phyloP scores from a whole-genome alignment of 208 protist genomes.

The Acanthamoeba royreba region DNA sequence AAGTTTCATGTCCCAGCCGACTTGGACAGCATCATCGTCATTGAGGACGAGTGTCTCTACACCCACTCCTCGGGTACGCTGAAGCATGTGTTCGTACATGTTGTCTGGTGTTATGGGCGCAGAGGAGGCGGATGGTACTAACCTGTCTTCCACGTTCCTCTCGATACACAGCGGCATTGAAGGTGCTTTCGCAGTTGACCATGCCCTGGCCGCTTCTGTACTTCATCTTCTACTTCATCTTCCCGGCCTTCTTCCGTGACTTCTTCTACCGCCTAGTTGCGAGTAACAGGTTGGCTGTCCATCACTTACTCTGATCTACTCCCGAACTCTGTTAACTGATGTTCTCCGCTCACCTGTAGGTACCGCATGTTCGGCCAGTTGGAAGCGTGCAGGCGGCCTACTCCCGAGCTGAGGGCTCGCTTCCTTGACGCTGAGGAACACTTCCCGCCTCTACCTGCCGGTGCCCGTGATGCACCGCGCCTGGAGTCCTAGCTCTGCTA shows the following conservation, averaged over 20 bases:
- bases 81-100: not conserved
- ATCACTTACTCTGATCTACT: no score
- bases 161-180: not conserved
- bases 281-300: not conserved
- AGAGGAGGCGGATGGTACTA: no score
- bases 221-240: not conserved
- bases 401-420: not conserved
- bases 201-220: not conserved
- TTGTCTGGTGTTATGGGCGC: no score
- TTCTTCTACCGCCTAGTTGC: not conserved
- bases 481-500: no score
- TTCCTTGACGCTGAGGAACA: not conserved
- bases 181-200: not conserved
- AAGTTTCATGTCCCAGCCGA: constrained; percentile 12
- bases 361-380: not conserved
- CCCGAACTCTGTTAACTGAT: not conserved
- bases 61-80: not conserved
- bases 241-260: not conserved
- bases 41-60: not conserved
- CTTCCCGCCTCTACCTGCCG: no score
- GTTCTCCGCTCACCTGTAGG: not conserved
- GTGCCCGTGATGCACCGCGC: no score
- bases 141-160: not conserved
- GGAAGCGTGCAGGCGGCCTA: not conserved
- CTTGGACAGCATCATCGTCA: not conserved